Evolutionary conservation across 192 early-diverging fungal species (phyloP).

Genomic region (Coemansia reversa): DNA sequence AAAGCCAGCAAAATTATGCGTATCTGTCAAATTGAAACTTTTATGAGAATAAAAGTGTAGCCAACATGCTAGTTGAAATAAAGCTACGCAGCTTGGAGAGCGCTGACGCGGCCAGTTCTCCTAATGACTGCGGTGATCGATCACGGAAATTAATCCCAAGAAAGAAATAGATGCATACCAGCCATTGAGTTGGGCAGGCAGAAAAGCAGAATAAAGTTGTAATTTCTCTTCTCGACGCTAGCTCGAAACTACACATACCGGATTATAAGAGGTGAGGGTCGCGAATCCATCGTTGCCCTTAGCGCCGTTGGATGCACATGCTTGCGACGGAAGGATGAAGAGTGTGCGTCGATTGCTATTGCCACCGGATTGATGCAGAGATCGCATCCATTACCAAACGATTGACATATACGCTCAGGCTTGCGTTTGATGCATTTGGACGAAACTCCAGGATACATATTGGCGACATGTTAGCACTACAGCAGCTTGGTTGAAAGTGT

Average conservation of each 20-base stretch:
- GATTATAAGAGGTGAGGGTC: conserved; percentile 42
- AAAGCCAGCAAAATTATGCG: too few relatives aligned
- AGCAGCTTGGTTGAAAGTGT: neutral
- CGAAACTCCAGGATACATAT: neutral
- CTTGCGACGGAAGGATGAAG: neutral
- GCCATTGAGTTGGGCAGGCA: neutral
- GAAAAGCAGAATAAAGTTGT: neutral
- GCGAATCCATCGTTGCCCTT: conserved; percentile 26
- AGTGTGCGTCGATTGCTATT: neutral
- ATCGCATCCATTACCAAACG: conserved; percentile 11
- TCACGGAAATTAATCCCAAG: neutral
- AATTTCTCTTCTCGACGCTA: conserved; percentile 21
- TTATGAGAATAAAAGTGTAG: neutral
- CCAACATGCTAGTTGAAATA: neutral
- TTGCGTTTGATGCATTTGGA: neutral
- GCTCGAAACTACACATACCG: conserved; percentile 32
- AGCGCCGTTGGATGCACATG: neutral
- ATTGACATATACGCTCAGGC: neutral
- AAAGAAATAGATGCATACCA: too few relatives aligned
- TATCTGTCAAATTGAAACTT: neutral
- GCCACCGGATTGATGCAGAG: neutral
- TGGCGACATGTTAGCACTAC: neutral
- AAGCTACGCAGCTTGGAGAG: neutral
- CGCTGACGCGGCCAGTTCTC: neutral
- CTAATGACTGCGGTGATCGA: neutral